Evolutionary conservation across 768 basidiomycete species (phyloP).

Genomic region (Baorangia bicolor): DNA sequence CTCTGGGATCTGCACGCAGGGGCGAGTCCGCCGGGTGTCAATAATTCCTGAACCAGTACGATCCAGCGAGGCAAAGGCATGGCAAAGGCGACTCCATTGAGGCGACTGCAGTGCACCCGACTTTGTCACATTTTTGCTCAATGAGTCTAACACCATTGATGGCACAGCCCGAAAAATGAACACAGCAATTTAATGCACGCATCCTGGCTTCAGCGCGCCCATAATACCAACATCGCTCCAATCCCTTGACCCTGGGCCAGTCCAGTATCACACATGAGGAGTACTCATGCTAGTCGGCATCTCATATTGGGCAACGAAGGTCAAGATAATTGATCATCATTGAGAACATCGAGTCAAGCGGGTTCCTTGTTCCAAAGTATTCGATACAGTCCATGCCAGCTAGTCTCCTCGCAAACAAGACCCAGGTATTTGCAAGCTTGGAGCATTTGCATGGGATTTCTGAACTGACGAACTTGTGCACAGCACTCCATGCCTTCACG

Average conservation of each 20-base stretch:
- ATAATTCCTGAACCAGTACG: not conserved
- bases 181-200: not conserved
- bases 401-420: not conserved
- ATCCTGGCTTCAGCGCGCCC: not conserved
- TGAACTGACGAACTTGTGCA: conserved; percentile 1
- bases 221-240: not conserved
- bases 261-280: conserved; percentile 11
- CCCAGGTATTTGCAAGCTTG: conserved; percentile 9
- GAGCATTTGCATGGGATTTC: not conserved
- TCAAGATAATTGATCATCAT: not conserved
- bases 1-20: not conserved
- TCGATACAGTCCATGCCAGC: not conserved
- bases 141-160: too few relatives aligned
- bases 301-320: not conserved
- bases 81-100: not conserved
- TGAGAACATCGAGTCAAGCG: not conserved
- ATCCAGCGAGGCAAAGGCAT: conserved; percentile 1
- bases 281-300: conserved; percentile 17
- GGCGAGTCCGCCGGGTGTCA: not conserved
- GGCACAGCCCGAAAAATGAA: not conserved
- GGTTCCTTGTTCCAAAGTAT: not conserved
- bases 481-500: conserved; percentile 13
- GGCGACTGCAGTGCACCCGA: too few relatives aligned
- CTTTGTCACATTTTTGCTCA: too few relatives aligned
- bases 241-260: conserved; percentile 7